Base-by-base conservation (phyloP, 495 filamentous ascomycete species). In the Aspergillus nanangensis region DNA sequence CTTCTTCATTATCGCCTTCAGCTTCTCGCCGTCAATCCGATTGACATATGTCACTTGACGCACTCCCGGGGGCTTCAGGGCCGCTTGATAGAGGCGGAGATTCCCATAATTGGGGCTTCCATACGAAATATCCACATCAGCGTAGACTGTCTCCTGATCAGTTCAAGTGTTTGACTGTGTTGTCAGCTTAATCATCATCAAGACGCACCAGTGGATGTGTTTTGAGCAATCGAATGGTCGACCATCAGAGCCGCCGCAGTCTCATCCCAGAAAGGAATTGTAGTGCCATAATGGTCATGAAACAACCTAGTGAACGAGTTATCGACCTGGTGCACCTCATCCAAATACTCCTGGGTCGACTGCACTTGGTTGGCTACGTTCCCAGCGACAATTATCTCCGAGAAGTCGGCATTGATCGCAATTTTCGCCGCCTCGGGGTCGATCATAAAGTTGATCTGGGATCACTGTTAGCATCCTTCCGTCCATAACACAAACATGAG, bases 351-450 rank as follows among this genome's bases (percentile, higher is more conserved):
- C 33, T 62, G 45, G 8, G 51, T 57, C 0, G 63, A 58, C 34
- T 60, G 62, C 3, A 63, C 54, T 40, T 59, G 59, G 45, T 69
- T 68, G n/a, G 67, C 65, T 20, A 68, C 64, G 41, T 70, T 68
- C 2, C 65, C 65, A 10, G 61, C 61, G 32, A 71, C 58, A 39
- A 59, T 60, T 41, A 68, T 68, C n/a, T 63, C 56, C 14, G 67
- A 63, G 47, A 72, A 70, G 18, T 61, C 55, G 9, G 68, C 65
- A 14, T 57, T 70, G 29, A 72, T 23, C 1, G 67, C 66, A 27
- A 69, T 64, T 47, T 71, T 67, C 13, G 68, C 60, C 18, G 65
- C 66, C 52, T 69, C 68, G 4, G 69, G 68, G 39, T 72, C 69
- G 22, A 67, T 55, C 60, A 70, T 68, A 13, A 69, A 45, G 47